Percentiles rank a stretch among this genome's conserved stretches.
Conservation (phyloP, 1,139 yeast genomes). For the Debaryomyces sp. region DNA sequence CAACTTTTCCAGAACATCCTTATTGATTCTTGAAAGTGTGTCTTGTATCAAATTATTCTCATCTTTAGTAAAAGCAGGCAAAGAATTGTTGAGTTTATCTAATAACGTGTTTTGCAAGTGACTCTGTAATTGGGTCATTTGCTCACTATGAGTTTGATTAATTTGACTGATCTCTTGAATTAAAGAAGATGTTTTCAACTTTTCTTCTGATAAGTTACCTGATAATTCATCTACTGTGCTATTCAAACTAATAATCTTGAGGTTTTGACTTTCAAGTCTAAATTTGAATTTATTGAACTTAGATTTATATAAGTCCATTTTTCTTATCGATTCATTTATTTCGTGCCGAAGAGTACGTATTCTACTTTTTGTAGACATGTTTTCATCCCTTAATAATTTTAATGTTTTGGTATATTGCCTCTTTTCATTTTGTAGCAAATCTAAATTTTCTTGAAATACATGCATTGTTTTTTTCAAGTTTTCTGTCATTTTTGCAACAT, state of each 20-base stretch:
- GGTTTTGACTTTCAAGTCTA: slow-evolving; percentile 8
- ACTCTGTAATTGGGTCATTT: not conserved
- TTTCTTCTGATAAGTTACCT: slow-evolving; percentile 14
- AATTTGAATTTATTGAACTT: slow-evolving; percentile 1
- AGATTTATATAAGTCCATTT: not conserved
- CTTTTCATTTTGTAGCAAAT: not conserved
- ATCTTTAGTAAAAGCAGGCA: not conserved
- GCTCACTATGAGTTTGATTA: not conserved
- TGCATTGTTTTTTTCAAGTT: not conserved
- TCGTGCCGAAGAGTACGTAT: not conserved
- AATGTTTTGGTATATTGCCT: not conserved
- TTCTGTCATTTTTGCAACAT: not conserved
- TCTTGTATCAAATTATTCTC: not conserved
- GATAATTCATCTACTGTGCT: slow-evolving; percentile 10
- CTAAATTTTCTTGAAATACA: not conserved
- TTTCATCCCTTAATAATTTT: not conserved
- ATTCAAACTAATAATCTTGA: slow-evolving; percentile 8
- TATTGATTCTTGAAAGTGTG: not conserved
- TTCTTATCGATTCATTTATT: not conserved
- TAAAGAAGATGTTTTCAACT: slow-evolving; percentile 8
- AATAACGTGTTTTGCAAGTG: not conserved
- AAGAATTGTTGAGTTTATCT: not conserved
- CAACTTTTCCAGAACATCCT: not conserved
- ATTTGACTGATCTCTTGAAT: not conserved
- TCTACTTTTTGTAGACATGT: not conserved